These are phyloP conservation scores for Murraya koenigii DNA, from an alignment of 345 rosid genomes.

Conservation along the genomic window DNA sequence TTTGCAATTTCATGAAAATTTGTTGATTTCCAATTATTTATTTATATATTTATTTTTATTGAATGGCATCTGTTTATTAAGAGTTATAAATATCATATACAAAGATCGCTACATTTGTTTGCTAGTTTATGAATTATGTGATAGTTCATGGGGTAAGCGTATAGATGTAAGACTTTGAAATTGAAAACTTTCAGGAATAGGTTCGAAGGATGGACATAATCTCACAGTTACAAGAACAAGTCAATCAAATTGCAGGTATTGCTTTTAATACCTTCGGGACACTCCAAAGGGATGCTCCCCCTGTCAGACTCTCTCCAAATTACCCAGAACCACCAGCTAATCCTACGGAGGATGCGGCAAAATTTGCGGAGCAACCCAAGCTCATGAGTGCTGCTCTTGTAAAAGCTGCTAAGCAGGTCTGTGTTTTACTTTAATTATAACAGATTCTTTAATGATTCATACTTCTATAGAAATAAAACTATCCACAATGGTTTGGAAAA, in stretches of 20 bases:
- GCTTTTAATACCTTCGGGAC: constrained; percentile 83
- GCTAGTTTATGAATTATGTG: not conserved
- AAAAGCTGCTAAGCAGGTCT: constrained; percentile 91
- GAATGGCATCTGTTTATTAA: not conserved
- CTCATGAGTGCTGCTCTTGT: constrained; percentile 76
- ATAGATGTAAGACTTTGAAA: not conserved
- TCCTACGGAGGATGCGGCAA: constrained; percentile 51
- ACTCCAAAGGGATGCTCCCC: constrained; percentile 83
- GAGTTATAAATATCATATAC: not conserved
- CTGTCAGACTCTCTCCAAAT: constrained; percentile 69
- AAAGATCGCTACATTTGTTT: not conserved
- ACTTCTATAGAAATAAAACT: not conserved
- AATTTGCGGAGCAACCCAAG: constrained; percentile 70
- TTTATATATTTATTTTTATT: not conserved
- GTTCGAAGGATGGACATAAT: constrained; percentile 69
- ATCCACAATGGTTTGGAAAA: not conserved
- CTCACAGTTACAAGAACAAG: constrained; percentile 93
- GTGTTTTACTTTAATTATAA: not conserved
- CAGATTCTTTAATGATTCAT: not conserved
- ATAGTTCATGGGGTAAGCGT: not conserved
- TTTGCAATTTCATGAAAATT: too few relatives aligned
- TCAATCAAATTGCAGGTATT: constrained; percentile 62
- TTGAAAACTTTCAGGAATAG: not conserved
- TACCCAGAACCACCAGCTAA: constrained; percentile 77
- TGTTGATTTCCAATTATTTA: too few relatives aligned